Evolutionary conservation across 768 basidiomycete genomes (phyloP), one percentile per base, ranked within the genome.

Genomic region (Leucocoprinus sp.): DNA sequence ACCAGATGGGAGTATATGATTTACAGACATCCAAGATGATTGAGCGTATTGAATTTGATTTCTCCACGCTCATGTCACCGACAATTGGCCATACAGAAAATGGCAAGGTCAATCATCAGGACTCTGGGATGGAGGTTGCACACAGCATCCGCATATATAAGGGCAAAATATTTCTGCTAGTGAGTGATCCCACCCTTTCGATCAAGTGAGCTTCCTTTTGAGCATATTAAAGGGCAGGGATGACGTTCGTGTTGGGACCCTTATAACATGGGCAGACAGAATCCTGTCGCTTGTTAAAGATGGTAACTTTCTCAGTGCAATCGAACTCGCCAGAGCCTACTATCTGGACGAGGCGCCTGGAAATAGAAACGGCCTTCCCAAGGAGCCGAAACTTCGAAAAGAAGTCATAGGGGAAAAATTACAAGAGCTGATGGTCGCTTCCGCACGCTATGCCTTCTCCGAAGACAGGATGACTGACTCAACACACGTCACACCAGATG

Each of bases 241-340:
- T 45, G 76, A 76, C 38, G 51, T 97, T 1, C 72, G 76, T 57
- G 91, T 86, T 2, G 96, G 92, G 21, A 88, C 85, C 2, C 69
- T 98, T 17, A 68, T 93, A 23, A 90, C 91, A 1, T 99, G 96
- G 96, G 91, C 95, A 4, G 96, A 99, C 60, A 80, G 84, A 35
- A 82, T 98, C 18, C 68, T 99, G 35, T 71, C 78, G 0, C 76
- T 83, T 37, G 92, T 98, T 21, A 76, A 90, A 56, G 71, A 74
- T 8, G 92, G 93, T 11, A 82, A 97, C 57, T 95, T 97, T 58
- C 70, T 98, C 35, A 77, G 74, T 38, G 95, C 96, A 2, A 95
- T 98, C 50, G 84, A 93, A 43, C 69, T 93, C 18, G 76, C 89
- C 0, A 76, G 86, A 19, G 70, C 78, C 0, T 99, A 93, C 64